These are phyloP conservation scores for Cladosporium oxysporum DNA, from an alignment of 2,329 filamentous ascomycete genomes.

Conservation along the genomic window DNA sequence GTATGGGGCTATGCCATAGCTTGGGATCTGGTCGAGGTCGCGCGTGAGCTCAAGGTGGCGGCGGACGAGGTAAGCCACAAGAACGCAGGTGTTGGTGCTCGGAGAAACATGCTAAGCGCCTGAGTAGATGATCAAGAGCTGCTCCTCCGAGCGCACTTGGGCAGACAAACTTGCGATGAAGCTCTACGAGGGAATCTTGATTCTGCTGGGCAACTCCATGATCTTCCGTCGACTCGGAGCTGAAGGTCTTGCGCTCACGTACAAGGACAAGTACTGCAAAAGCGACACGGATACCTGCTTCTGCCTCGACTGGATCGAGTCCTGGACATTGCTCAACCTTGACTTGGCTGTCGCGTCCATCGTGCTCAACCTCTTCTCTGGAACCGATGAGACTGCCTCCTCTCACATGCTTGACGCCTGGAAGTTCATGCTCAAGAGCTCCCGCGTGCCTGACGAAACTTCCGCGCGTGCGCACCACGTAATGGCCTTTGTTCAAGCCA, in stretches of 20 bases:
- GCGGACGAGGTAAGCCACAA: neutral
- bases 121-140: neutral
- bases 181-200: neutral
- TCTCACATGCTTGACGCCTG: neutral
- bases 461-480: neutral
- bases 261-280: neutral
- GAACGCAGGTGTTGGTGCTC: neutral
- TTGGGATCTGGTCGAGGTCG: neutral
- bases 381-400: neutral
- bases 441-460: neutral
- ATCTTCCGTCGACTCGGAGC: neutral
- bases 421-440: neutral
- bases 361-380: neutral
- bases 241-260: neutral
- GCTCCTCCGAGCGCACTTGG: neutral
- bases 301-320: constrained; percentile 1
- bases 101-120: neutral
- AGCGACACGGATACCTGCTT: neutral
- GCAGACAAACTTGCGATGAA: neutral
- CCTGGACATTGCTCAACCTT: neutral
- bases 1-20: neutral
- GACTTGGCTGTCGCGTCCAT: neutral
- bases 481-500: neutral
- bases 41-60: neutral
- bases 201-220: neutral